Base-by-base conservation (phyloP, 345 rosid species). In the Streptanthus diversifolius region DNA sequence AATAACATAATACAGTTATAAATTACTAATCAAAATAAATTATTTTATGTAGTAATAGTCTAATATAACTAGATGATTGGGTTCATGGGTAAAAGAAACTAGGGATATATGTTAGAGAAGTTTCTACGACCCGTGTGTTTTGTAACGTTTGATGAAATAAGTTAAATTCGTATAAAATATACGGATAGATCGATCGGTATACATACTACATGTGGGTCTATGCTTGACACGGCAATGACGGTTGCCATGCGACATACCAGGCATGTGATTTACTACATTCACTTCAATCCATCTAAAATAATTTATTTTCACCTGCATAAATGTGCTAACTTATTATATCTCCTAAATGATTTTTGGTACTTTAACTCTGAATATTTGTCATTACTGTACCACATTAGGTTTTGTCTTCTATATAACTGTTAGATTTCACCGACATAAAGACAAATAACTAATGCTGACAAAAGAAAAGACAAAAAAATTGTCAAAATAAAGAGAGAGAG, bases 311-410 rank as follows among this genome's bases (percentile, higher is more conserved):
- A 74, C 21, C 68, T 58, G 33, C 53, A 61, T 52, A 52, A 52
- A 75, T 75, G 41, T 60, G 69, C 63, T 7, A 61, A 40, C 52
- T 75, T 52, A 75, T 41, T 60, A 32, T 27, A 13, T 22, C 30
- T 56, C 71, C 43, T 18, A 15, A 59, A 60, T 59, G 62, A 51
- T 61, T 33, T 33, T 60, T 75, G 74, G 74, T 75, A 75, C 79
- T 75, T 52, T 68, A 32, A 41, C 51, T 52, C 40, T 68, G 69
- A 35, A 68, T 53, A 68, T 68, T 40, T 75, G 74, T 75, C 57
- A 56, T 68, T 66, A 66, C 68, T 58, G 78, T 74, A 57, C 61
- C 15, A 30, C 56, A 68, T 49, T 58, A 67, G 55, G 36, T 35
- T 51, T 68, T 75, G 63, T 75, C 73, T 75, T 51, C 32, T 48